Evolutionary conservation across 495 filamentous ascomycete species (phyloP).

Genomic region (Jackrogersella multiformis): DNA sequence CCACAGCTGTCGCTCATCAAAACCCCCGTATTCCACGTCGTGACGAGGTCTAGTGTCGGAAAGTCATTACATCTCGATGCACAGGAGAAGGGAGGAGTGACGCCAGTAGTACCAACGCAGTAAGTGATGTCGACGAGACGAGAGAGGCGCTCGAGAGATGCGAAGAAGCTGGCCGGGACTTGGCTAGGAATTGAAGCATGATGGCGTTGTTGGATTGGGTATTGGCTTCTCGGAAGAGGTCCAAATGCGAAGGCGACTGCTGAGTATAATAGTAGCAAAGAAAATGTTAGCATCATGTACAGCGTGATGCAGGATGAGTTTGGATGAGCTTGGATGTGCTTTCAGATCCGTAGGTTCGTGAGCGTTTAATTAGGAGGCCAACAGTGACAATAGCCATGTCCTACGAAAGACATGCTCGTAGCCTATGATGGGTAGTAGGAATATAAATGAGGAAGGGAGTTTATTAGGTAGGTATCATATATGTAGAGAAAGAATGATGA

Average conservation of each 20-base stretch:
- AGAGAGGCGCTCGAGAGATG: slow-evolving; percentile 83
- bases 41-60: slow-evolving; percentile 76
- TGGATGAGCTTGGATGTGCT: neutral
- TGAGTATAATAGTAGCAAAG: slow-evolving; percentile 20
- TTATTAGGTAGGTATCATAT: slow-evolving; percentile 27
- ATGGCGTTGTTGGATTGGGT: slow-evolving; percentile 16
- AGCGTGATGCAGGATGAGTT: neutral
- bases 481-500: slow-evolving; percentile 14
- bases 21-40: slow-evolving; percentile 89
- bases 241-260: slow-evolving; percentile 13
- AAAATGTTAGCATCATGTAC: slow-evolving; percentile 17
- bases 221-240: slow-evolving; percentile 30
- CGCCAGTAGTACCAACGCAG: slow-evolving; percentile 85
- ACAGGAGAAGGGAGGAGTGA: slow-evolving; percentile 83
- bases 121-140: slow-evolving; percentile 94
- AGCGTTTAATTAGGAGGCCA: neutral
- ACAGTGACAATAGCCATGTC: slow-evolving; percentile 29
- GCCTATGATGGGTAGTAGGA: slow-evolving; percentile 10
- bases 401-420: slow-evolving; percentile 16
- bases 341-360: slow-evolving; percentile 9
- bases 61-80: slow-evolving; percentile 85
- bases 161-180: slow-evolving; percentile 74
- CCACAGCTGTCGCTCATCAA: slow-evolving; percentile 92
- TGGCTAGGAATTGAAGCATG: slow-evolving; percentile 40
- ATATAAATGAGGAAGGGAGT: neutral